These are phyloP conservation scores for Climacium dendroides DNA, from an alignment of 225 moss, liverwort and hornwort species.

Conservation along the genomic window DNA sequence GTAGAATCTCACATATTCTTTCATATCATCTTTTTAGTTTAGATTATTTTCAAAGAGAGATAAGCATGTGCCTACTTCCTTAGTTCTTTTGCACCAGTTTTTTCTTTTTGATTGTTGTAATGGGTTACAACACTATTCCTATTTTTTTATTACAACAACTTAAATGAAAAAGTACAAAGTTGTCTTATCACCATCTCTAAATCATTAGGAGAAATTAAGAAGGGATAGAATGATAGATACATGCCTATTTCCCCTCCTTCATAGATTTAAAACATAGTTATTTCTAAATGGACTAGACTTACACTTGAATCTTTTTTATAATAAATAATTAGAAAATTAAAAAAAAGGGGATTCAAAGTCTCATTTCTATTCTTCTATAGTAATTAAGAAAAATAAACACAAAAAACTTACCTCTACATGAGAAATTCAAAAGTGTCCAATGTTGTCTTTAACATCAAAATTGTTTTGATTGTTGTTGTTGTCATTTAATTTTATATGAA, in stretches of 20 bases:
- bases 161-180: neutral
- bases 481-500: neutral
- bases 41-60: neutral
- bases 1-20: conserved; percentile 40
- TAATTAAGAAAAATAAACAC: neutral
- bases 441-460: neutral
- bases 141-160: neutral
- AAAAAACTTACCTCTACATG: neutral
- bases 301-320: too few relatives aligned
- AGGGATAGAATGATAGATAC: rapidly evolving
- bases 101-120: neutral
- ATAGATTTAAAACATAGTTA: neutral
- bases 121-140: rapidly evolving
- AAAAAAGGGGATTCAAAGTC: neutral
- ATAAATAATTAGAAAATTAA: rapidly evolving
- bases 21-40: neutral
- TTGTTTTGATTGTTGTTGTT: neutral
- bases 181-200: neutral
- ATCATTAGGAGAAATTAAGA: neutral
- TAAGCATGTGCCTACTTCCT: neutral
- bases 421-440: neutral
- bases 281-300: neutral
- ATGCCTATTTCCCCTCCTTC: neutral
- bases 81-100: too few relatives aligned
- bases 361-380: neutral